A percentile compares a stretch with the other conserved stretches of the same genome.
phyloP scores from a whole-genome alignment of 202 grass and related monocot genomes.

The Panicum virgatum region DNA sequence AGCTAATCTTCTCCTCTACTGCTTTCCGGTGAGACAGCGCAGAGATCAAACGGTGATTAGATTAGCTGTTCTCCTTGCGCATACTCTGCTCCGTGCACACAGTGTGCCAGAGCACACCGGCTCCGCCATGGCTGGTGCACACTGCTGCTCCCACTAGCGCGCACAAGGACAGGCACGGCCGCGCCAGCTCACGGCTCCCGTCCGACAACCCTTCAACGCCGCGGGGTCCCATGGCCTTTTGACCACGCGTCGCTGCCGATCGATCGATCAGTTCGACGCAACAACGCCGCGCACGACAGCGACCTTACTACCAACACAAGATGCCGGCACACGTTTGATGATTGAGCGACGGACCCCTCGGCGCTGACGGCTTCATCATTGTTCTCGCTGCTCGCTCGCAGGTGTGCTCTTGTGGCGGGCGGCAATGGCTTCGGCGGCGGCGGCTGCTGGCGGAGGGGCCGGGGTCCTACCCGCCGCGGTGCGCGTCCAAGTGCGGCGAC shows the following conservation, averaged over 20 bases:
- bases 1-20: not conserved
- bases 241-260: slow-evolving; percentile 30
- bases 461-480: slow-evolving; percentile 80
- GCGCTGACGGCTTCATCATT: not conserved
- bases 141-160: not conserved
- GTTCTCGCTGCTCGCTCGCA: not conserved
- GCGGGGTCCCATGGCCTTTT: slow-evolving; percentile 28
- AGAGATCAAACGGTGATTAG: not conserved
- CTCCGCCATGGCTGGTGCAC: slow-evolving; percentile 33
- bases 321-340: not conserved
- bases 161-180: slow-evolving; percentile 4
- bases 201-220: slow-evolving; percentile 52
- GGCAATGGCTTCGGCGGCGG: slow-evolving; percentile 15
- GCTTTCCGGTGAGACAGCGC: not conserved
- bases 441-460: slow-evolving; percentile 44
- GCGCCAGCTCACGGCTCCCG: slow-evolving; percentile 17
- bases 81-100: not conserved
- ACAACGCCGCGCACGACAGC: not conserved
- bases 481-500: slow-evolving; percentile 66
- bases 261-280: not conserved
- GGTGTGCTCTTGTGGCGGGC: not conserved
- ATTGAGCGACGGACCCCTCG: not conserved
- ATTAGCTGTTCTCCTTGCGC: no score
- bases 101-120: not conserved
- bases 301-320: slow-evolving; percentile 10